phyloP scores from a whole-genome alignment of 495 filamentous ascomycete species.

The Aspergillus homomorphus region DNA sequence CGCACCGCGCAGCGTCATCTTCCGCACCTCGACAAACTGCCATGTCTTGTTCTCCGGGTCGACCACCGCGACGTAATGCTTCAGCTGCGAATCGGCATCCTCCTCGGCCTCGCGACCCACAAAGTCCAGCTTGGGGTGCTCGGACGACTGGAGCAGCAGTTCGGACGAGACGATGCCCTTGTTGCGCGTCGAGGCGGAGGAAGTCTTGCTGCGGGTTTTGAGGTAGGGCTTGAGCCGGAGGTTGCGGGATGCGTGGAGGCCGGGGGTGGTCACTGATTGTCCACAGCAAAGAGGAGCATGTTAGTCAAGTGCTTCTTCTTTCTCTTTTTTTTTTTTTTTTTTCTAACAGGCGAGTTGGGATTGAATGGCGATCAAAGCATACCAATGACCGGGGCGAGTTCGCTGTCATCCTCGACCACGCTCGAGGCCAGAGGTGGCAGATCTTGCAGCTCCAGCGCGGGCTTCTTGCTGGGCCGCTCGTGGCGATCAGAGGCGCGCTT shows the following conservation, averaged over 20 bases:
- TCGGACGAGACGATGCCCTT: constrained; percentile 49
- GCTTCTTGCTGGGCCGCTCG: constrained; percentile 61
- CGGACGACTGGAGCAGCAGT: constrained; percentile 74
- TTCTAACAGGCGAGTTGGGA: background rate
- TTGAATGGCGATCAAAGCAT: constrained; percentile 17
- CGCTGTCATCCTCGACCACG: constrained; percentile 53
- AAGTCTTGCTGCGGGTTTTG: constrained; percentile 46
- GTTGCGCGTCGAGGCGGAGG: constrained; percentile 37
- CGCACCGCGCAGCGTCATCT: constrained; percentile 65
- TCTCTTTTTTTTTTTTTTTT: too few species aligned
- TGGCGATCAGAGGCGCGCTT: constrained; percentile 58
- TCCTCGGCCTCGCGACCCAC: constrained; percentile 69
- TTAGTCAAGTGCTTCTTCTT: constrained; percentile 10
- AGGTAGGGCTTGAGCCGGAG: constrained; percentile 62
- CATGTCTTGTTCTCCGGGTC: constrained; percentile 71
- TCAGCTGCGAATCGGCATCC: constrained; percentile 61
- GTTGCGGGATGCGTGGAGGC: constrained; percentile 55
- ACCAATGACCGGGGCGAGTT: constrained; percentile 67
- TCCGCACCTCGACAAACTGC: constrained; percentile 71
- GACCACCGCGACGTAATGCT: constrained; percentile 84
- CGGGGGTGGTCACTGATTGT: constrained; percentile 62
- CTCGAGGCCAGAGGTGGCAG: constrained; percentile 51
- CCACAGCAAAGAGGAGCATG: background rate
- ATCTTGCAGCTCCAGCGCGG: constrained; percentile 48
- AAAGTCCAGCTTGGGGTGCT: constrained; percentile 77